These are phyloP conservation scores for Thielaviopsis cerberus DNA, from an alignment of 2,329 filamentous ascomycete species.

Conservation along the genomic window DNA sequence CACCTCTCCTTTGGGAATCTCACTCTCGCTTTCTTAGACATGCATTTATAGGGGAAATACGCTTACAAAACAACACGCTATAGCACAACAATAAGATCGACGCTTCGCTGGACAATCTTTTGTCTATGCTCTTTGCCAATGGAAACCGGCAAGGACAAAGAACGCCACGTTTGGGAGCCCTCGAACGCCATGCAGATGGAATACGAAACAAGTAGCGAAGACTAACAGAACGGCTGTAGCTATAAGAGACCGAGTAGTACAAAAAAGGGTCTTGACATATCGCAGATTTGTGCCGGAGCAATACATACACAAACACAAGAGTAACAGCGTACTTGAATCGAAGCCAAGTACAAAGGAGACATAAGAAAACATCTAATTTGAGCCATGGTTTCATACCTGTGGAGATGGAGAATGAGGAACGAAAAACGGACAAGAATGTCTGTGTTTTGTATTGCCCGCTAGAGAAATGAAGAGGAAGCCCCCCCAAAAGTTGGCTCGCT, in stretches of 20 bases:
- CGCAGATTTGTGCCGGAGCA: background rate
- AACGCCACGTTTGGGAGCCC: background rate
- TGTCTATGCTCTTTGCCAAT: background rate
- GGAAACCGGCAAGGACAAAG: background rate
- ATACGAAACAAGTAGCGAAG: background rate
- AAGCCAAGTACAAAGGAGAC: background rate
- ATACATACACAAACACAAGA: background rate
- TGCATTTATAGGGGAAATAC: background rate
- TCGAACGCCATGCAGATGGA: background rate
- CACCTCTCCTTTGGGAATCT: background rate
- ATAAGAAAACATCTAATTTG: background rate
- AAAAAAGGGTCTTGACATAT: background rate
- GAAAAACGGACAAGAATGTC: background rate
- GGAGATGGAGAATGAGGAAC: background rate
- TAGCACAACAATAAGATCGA: background rate
- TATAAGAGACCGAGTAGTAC: background rate
- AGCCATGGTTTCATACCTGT: background rate
- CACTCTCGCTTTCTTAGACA: background rate
- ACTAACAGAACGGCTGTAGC: background rate
- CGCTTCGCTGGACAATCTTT: background rate
- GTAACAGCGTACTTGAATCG: background rate
- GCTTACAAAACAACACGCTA: background rate
- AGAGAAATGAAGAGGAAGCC: background rate
- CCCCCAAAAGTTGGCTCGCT: background rate
- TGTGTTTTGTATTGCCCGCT: background rate